These are phyloP conservation scores for Quercus phellos DNA, from an alignment of 331 rosid genomes.

Conservation along the genomic window DNA sequence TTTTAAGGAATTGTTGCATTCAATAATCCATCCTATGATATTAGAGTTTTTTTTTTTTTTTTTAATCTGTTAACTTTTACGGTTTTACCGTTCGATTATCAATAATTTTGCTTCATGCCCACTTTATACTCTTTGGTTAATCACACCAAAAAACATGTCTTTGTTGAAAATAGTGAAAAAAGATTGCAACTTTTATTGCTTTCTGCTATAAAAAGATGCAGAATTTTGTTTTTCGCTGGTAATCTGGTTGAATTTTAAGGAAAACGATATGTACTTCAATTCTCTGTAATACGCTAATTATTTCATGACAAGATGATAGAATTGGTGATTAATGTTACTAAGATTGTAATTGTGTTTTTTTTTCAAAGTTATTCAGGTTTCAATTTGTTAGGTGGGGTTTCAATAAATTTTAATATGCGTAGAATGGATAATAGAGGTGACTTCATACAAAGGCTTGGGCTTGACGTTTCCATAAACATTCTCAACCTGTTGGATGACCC, in stretches of 20 bases:
- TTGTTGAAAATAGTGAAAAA: background rate
- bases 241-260: background rate
- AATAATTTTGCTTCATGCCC: background rate
- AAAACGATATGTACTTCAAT: background rate
- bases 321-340: background rate
- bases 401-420: background rate
- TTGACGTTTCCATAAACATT: slow-evolving; percentile 46
- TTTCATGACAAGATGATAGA: background rate
- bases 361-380: background rate
- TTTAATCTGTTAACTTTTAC: no score
- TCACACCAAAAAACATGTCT: background rate
- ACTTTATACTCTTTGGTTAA: background rate
- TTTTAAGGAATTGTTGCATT: no score
- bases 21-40: no score
- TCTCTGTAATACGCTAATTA: background rate
- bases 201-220: background rate
- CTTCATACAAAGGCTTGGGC: slow-evolving; percentile 46
- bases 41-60: no score
- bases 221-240: background rate
- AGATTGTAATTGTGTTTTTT: background rate
- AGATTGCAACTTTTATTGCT: background rate
- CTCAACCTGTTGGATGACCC: slow-evolving; percentile 53
- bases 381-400: slow-evolving; percentile 1
- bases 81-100: background rate
- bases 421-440: slow-evolving; percentile 26